Evolutionary conservation across 352 stramenopile species (phyloP), one percentile per base, ranked within the genome.

Genomic region (Phytophthora pini): DNA sequence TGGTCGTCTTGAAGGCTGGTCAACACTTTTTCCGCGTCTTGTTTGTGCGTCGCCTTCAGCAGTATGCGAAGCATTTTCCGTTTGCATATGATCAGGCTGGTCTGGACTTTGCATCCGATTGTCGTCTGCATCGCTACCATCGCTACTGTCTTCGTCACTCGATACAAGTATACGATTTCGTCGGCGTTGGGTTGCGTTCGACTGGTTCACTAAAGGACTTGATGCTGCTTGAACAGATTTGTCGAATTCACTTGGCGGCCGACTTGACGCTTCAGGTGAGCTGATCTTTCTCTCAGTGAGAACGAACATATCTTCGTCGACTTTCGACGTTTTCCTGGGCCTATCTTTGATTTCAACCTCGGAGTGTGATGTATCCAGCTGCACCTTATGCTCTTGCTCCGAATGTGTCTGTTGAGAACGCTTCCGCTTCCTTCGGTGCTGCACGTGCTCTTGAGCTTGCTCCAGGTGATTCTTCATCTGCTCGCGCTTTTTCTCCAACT

Each of bases 151-250:
- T 55, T 78, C 70, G 22, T 72, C 70, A 61, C 70, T 76, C 60
- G 72, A 85, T 6, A 80, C 70, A 12, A 79, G 29, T 49, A 87
- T 80, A 6, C 50, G 72, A 48, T 75, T 52, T 13, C 61, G 58
- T 15, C 77, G 56, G 50, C 77, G 76, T 34, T 59, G 61, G 3
- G 32, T 68, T 17, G 48, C 26, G 53, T 4, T 13, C 24, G 46
- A 47, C 20, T 51, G 40, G 17, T 56, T 61, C 22, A 61, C 6
- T 29, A 38, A 10, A 20, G 54, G n/a, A 41, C 49, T 61, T 38
- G 38, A 27, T 11, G 27, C 32, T 12, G 20, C n/a, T 6, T 24
- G 31, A 7, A 20, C 15, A 17, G 29, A 36, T 13, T 9, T 36
- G 31, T 36, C 9, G 0, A 36, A 36, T 36, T 32, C 15, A 39